Percentiles rank a stretch among this genome's conserved stretches.
These are phyloP conservation scores for Saturnispora gosingensis DNA, from an alignment of 805 yeast genomes.

Conservation along the genomic window DNA sequence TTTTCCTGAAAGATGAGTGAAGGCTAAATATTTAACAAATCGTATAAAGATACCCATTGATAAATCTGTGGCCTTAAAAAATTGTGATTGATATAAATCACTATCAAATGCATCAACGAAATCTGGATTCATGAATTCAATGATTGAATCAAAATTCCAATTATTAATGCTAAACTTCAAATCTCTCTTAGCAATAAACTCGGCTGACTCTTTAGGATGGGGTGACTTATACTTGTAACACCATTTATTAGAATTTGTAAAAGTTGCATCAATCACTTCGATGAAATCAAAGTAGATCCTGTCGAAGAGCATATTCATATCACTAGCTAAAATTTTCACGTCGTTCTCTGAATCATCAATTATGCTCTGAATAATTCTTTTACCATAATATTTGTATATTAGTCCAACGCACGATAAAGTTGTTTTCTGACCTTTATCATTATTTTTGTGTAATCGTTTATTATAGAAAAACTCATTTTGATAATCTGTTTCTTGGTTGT, in stretches of 20 bases:
- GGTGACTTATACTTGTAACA: not conserved
- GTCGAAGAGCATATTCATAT: slow-evolving; percentile 53
- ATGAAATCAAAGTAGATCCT: slow-evolving; percentile 75
- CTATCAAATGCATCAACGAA: slow-evolving; percentile 64
- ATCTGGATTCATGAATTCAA: slow-evolving; percentile 68
- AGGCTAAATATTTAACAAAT: slow-evolving; percentile 59
- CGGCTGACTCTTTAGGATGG: slow-evolving; percentile 2
- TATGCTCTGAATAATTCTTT: slow-evolving; percentile 48
- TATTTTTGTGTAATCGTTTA: slow-evolving; percentile 6
- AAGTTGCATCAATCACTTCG: slow-evolving; percentile 78
- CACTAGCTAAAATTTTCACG: slow-evolving; percentile 15
- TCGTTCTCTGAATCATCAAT: slow-evolving; percentile 24
- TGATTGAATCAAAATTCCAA: slow-evolving; percentile 66
- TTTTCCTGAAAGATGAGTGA: slow-evolving; percentile 86
- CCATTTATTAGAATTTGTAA: slow-evolving; percentile 1
- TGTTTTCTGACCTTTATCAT: slow-evolving; percentile 7
- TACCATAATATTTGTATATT: slow-evolving; percentile 75
- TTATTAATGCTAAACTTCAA: slow-evolving; percentile 53
- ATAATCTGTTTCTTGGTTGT: not conserved
- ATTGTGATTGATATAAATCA: slow-evolving; percentile 51
- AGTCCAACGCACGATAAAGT: slow-evolving; percentile 78
- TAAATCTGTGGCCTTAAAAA: slow-evolving; percentile 52
- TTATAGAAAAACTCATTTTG: not conserved
- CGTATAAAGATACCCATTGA: slow-evolving; percentile 73
- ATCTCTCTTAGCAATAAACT: slow-evolving; percentile 3